Evolutionary conservation across 1,284 basidiomycete species (phyloP), one percentile per base, ranked within the genome.

Genomic region (Ganoderma sinense): DNA sequence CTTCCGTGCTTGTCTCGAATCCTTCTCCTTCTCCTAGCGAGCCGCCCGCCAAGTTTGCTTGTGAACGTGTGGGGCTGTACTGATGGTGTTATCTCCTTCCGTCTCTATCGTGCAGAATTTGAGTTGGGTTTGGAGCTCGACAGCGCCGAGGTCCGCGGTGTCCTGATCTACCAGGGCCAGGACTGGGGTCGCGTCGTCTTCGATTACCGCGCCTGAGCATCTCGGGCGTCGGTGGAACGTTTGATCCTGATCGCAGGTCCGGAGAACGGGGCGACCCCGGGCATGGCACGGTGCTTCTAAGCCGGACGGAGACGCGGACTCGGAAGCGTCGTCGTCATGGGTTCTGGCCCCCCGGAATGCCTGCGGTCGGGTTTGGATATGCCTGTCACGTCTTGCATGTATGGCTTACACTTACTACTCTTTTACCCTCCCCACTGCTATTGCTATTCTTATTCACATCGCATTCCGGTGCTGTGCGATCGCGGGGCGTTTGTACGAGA

Each of bases 91-190:
- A 59, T 59, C 56, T 40, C 39, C 29, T 20, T 43, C 39, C 39
- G 39, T 31, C 23, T 13, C 23, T 51, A 51, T 51, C 23, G 48
- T 10, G 13, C 76, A 93, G 93, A 94, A 76, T 95, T 95, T 74
- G 92, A 94, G 77, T 86, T 95, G 4, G 94, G 91, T 5, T 81
- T 95, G 68, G 93, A 93, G 80, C 81, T 95, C 72, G 93, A 95
- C 78, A 93, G 92, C 73, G 91, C 89, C 66, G 93, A 94, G 81
- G 92, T 95, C 73, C 89, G 93, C 67, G 93, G 93, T 29, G 89
- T 94, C 68, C 79, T 95, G 71, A 80, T 94, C 56, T 89, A 89
- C 75, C 88, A 91, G 64, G 88, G 88, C 20, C 86, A 90, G 73
- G 93, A 94, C 79, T 94, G 91, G 90, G 93, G 93, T 74, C 86